Conservation (phyloP, 139 green algal genomes). For the Chlorella sp. region DNA sequence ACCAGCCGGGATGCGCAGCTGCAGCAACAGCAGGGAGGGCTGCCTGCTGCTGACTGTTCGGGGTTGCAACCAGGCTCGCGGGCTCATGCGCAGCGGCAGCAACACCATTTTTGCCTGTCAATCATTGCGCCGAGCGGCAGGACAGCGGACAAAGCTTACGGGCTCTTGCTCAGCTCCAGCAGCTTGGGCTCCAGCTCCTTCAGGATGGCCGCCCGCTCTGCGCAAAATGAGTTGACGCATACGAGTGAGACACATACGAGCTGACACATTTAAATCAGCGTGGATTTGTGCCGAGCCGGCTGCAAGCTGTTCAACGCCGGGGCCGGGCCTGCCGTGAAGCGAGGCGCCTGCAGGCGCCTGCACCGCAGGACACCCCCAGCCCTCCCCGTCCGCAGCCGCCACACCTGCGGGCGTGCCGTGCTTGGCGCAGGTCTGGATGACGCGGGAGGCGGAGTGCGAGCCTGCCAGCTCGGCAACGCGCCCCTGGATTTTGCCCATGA, state of each 20-base stretch:
- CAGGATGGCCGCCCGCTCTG: constrained; percentile 65
- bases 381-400: not conserved
- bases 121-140: too few relatives aligned
- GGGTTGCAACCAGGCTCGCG: too few relatives aligned
- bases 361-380: too few relatives aligned
- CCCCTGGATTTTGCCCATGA: constrained; percentile 70
- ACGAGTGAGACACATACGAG: too few relatives aligned
- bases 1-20: too few relatives aligned
- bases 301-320: too few relatives aligned
- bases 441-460: constrained; percentile 81
- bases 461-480: constrained; percentile 72
- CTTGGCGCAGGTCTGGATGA: constrained; percentile 91
- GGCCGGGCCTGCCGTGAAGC: too few relatives aligned
- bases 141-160: not conserved
- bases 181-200: constrained; percentile 72
- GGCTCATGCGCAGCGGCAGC: constrained; percentile 67
- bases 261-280: too few relatives aligned
- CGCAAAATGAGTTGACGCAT: not conserved
- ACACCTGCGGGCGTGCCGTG: constrained; percentile 56
- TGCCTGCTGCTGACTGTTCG: not conserved
- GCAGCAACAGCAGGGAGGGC: constrained; percentile 16
- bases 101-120: constrained; percentile 49
- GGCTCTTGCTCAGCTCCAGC: constrained; percentile 79
- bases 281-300: too few relatives aligned
- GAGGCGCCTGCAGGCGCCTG: too few relatives aligned